phyloP scores from a whole-genome alignment of 139 green algal genomes.

The Chlamydomonas sphaeroides region DNA sequence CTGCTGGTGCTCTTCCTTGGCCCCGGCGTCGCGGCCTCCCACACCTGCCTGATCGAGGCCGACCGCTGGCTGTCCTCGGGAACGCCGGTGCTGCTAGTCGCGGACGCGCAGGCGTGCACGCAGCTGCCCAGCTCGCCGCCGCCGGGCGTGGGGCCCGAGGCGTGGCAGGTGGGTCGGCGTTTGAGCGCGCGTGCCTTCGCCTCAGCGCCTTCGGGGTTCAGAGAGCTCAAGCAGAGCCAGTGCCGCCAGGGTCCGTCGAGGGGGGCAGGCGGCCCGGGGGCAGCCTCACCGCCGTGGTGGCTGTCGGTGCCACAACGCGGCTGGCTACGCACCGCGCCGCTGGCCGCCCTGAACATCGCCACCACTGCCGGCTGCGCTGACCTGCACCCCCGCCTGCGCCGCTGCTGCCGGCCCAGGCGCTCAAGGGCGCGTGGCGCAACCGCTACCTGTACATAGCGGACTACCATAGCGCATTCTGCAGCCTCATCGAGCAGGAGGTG shows the following conservation, averaged over 20 bases:
- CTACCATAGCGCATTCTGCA: conserved; percentile 12
- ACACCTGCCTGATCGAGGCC: not conserved
- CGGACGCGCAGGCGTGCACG: conserved; percentile 16
- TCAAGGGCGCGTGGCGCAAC: conserved; percentile 6
- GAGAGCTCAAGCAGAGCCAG: no score
- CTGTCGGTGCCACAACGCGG: no score
- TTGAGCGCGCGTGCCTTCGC: no score
- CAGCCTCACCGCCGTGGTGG: not conserved
- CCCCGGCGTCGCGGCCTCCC: not conserved
- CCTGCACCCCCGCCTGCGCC: no score
- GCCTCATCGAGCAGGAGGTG: not conserved
- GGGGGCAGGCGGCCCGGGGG: no score
- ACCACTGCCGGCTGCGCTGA: no score
- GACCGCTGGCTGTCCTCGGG: not conserved
- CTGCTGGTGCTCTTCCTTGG: conserved; percentile 13
- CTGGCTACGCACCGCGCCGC: no score
- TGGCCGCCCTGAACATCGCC: no score
- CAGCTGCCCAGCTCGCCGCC: not conserved
- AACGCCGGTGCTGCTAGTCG: not conserved
- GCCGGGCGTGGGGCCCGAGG: not conserved
- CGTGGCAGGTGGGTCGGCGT: no score
- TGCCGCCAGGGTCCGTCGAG: no score
- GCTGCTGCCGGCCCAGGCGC: no score
- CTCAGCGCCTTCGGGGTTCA: no score
- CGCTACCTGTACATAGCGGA: conserved; percentile 8